Evolutionary conservation across 139 green algal species (phyloP).

Genomic region (Chlorella sp.): DNA sequence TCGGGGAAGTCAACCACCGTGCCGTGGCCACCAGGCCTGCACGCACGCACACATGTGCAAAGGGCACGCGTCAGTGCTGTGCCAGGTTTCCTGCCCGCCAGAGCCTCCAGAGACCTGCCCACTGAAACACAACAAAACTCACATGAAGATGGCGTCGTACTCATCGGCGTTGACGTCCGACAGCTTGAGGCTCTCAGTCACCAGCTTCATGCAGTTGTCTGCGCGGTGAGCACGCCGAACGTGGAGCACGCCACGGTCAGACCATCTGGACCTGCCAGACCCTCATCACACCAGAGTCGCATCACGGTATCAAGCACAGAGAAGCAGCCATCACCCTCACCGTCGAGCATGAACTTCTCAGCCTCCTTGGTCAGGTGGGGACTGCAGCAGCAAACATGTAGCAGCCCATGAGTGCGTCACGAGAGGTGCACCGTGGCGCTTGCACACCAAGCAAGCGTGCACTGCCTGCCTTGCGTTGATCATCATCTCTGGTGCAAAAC

Average conservation of each 20-base stretch:
- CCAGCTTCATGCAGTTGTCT: conserved; percentile 8
- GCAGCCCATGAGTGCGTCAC: no score
- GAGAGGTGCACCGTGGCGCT: no score
- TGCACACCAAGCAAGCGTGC: no score
- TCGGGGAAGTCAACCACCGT: conserved; percentile 18
- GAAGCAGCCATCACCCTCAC: conserved; percentile 9
- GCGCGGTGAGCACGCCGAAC: conserved; percentile 3
- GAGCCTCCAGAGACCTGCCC: no score
- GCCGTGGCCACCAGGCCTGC: conserved; percentile 1
- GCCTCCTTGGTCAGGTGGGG: conserved; percentile 25
- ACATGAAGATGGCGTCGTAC: conserved; percentile 19
- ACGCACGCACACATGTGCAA: neutral
- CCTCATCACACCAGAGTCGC: no score
- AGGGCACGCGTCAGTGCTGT: no score
- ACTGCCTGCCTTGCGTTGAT: no score
- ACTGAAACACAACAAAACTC: no score
- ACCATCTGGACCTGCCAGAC: no score
- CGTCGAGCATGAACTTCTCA: conserved; percentile 25
- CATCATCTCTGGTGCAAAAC: no score
- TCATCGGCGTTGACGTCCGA: neutral
- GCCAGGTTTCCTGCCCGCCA: no score
- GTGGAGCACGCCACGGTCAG: conserved; percentile 14
- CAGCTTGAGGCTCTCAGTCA: neutral
- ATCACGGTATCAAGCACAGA: no score
- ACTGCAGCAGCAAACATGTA: conserved; percentile 1